Percentiles rank a stretch among this genome's conserved stretches.
phyloP scores from a whole-genome alignment of 140 eudicot genomes.

The Ambrosia hybrid region DNA sequence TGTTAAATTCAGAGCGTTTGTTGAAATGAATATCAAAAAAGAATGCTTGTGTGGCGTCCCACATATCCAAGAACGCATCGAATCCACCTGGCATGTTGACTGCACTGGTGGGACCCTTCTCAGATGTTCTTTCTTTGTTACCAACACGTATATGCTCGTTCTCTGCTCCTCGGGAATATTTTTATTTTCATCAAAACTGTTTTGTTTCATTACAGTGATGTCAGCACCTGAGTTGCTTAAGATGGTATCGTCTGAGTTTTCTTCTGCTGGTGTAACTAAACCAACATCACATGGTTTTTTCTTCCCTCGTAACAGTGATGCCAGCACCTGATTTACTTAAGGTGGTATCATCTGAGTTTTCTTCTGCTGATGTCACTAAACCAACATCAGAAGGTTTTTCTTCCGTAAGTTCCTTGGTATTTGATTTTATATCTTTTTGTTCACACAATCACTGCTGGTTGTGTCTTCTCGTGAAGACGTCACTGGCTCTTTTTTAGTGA shows the following conservation, averaged over 20 bases:
- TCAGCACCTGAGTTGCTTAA: slow-evolving; percentile 27
- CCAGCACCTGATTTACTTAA: slow-evolving; percentile 27
- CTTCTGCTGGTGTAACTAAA: slow-evolving; percentile 19
- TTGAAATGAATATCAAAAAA: slow-evolving; percentile 79
- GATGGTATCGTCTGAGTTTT: slow-evolving; percentile 35
- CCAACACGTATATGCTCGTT: slow-evolving; percentile 38
- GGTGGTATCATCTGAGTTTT: slow-evolving; percentile 36
- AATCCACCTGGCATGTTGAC: slow-evolving; percentile 65
- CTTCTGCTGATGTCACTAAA: slow-evolving; percentile 22
- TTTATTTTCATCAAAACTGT: slow-evolving; percentile 3
- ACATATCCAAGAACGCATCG: slow-evolving; percentile 74
- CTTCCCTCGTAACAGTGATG: slow-evolving; percentile 21
- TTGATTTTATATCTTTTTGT: slow-evolving; percentile 24
- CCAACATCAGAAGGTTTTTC: slow-evolving; percentile 21
- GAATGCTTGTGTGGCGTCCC: slow-evolving; percentile 61
- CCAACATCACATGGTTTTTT: slow-evolving; percentile 27
- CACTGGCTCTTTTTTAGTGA: slow-evolving; percentile 40
- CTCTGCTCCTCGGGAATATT: slow-evolving; percentile 37
- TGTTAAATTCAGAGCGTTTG: slow-evolving; percentile 63
- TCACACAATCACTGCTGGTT: slow-evolving; percentile 41
- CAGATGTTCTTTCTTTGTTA: slow-evolving; percentile 43
- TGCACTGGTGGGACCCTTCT: slow-evolving; percentile 76
- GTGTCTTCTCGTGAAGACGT: slow-evolving; percentile 59
- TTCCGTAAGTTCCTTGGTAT: slow-evolving; percentile 33
- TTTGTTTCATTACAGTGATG: slow-evolving; percentile 23